Conservation (phyloP, 345 rosid genomes). For the Schrenkiella parvula region DNA sequence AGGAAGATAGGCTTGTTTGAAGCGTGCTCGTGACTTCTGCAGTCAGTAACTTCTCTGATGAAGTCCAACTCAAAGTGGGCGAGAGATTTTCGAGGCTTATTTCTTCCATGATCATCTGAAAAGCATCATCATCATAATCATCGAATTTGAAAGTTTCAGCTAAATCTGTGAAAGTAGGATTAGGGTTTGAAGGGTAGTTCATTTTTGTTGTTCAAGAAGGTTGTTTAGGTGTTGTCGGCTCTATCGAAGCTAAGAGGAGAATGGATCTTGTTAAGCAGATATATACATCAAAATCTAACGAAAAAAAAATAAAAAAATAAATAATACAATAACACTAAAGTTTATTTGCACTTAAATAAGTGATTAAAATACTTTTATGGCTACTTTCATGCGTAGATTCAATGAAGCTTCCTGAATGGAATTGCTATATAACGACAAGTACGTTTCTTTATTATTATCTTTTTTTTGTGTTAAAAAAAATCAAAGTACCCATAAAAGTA, state of each 20-base stretch:
- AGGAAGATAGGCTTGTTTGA: constrained; percentile 17
- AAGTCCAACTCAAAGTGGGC: constrained; percentile 26
- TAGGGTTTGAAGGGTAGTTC: constrained; percentile 35
- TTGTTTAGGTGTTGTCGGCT: background rate
- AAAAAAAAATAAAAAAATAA: background rate
- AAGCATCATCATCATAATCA: background rate
- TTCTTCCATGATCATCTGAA: constrained; percentile 21
- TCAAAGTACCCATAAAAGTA: constrained; percentile 7
- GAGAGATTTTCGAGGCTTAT: constrained; percentile 24
- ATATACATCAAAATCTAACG: constrained; percentile 4
- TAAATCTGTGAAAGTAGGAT: constrained; percentile 22
- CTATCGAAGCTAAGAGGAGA: constrained; percentile 14
- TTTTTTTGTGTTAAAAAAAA: background rate
- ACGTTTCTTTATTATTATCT: background rate
- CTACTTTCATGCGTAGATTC: constrained; percentile 22
- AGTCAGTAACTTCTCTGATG: constrained; percentile 21
- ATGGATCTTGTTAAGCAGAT: background rate
- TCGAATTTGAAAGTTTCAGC: constrained; percentile 9
- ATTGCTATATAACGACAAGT: constrained; percentile 10
- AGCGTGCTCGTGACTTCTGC: constrained; percentile 25
- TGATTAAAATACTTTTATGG: background rate
- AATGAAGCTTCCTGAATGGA: constrained; percentile 15
- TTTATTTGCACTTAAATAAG: constrained; percentile 12
- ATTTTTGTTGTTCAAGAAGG: constrained; percentile 3
- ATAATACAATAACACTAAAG: background rate